A percentile compares a stretch with the other conserved stretches of the same genome.
phyloP scores from a whole-genome alignment of 2,329 filamentous ascomycete species.

The Fusarium xylarioides region DNA sequence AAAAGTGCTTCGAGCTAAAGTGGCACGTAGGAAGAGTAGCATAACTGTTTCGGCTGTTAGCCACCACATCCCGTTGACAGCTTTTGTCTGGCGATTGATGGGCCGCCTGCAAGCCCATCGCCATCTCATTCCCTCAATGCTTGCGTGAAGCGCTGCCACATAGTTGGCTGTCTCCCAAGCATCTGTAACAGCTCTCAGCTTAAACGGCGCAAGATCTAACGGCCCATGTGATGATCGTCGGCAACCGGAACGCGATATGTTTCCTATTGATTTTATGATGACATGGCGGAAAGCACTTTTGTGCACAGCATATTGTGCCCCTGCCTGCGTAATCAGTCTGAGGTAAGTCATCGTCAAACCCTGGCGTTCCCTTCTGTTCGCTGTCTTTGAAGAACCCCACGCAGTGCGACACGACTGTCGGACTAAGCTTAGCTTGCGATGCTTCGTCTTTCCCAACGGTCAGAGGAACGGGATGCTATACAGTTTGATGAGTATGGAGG shows the following conservation, averaged over 20 bases:
- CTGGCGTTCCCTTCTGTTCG: not conserved
- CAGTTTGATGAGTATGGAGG: not conserved
- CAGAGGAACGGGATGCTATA: not conserved
- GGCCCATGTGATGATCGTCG: slow-evolving; percentile 24
- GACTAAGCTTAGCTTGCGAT: slow-evolving; percentile 14
- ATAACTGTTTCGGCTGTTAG: slow-evolving; percentile 5
- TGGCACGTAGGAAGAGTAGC: not conserved
- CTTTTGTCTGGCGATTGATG: not conserved
- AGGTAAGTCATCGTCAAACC: slow-evolving; percentile 14
- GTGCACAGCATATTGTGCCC: slow-evolving; percentile 9
- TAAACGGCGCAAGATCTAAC: slow-evolving; percentile 11
- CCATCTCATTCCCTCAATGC: slow-evolving; percentile 1
- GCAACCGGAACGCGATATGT: slow-evolving; percentile 28
- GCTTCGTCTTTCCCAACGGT: not conserved
- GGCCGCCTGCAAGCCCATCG: not conserved
- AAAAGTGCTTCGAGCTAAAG: not conserved
- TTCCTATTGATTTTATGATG: slow-evolving; percentile 27
- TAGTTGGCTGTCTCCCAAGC: slow-evolving; percentile 9
- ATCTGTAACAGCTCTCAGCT: slow-evolving; percentile 26
- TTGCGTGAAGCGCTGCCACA: not conserved
- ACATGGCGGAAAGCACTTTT: slow-evolving; percentile 11
- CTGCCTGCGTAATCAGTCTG: slow-evolving; percentile 33
- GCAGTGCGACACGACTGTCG: not conserved
- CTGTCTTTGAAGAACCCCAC: not conserved
- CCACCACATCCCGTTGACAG: not conserved